Evolutionary conservation across 106 monocot genomes (phyloP).

Genomic region (Allium sativum): DNA sequence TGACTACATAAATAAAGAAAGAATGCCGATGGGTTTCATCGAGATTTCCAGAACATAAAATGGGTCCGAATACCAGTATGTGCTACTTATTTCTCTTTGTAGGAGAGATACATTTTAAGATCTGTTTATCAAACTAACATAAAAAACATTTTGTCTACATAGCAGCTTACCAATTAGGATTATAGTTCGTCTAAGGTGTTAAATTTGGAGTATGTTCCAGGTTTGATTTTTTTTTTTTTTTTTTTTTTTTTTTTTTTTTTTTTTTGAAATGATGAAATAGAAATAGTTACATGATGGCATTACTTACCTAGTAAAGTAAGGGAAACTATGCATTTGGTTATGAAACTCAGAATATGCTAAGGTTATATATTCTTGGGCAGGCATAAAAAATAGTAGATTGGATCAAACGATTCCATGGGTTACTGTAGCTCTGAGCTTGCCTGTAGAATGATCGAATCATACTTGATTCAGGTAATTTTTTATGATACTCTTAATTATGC

Average conservation of each 20-base stretch:
- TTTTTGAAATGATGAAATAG: neutral
- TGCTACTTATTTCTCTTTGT: neutral
- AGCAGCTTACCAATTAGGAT: constrained; percentile 85
- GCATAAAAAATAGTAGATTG: constrained; percentile 73
- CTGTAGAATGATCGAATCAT: constrained; percentile 69
- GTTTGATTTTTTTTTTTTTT: constrained; percentile 15
- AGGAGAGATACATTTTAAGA: neutral
- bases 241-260: neutral
- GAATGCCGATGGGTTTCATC: constrained; percentile 91
- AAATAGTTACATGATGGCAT: neutral
- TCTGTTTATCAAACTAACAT: neutral
- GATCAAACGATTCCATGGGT: constrained; percentile 47
- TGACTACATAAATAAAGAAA: constrained; percentile 96
- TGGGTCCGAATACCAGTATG: constrained; percentile 95
- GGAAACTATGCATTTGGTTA: neutral
- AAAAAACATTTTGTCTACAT: constrained; percentile 5
- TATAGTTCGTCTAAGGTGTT: constrained; percentile 79
- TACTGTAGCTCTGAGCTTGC: constrained; percentile 71
- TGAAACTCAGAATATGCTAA: neutral
- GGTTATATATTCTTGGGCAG: constrained; percentile 22
- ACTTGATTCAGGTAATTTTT: constrained; percentile 84
- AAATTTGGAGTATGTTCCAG: constrained; percentile 92
- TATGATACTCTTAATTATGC: neutral
- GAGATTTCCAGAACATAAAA: constrained; percentile 94
- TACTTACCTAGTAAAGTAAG: neutral